phyloP scores from a whole-genome alignment of 2,329 filamentous ascomycete species.

The Thermothelomyces thermophilus region DNA sequence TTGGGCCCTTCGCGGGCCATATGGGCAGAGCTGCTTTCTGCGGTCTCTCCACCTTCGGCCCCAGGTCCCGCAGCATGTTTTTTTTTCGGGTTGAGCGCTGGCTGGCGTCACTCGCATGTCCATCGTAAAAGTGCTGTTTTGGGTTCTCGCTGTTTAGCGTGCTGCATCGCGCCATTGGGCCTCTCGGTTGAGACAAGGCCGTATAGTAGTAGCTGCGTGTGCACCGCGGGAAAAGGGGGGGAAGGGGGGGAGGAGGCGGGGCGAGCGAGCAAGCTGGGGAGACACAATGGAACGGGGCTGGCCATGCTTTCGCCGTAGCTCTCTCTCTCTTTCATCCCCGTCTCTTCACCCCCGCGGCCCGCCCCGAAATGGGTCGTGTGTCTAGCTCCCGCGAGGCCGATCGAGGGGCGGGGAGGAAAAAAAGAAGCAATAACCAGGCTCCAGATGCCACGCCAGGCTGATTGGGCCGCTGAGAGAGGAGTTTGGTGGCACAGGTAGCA shows the following conservation, averaged over 20 bases:
- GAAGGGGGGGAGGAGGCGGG: conserved; percentile 14
- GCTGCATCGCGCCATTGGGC: conserved; percentile 7
- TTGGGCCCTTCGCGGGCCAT: too few relatives aligned
- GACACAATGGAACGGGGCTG: conserved; percentile 22
- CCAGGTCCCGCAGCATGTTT: not conserved
- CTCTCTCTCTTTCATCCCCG: not conserved
- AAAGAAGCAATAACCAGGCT: conserved; percentile 18
- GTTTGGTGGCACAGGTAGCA: conserved; percentile 26
- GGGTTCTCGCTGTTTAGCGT: not conserved
- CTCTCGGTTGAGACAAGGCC: conserved; percentile 15
- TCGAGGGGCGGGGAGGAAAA: conserved; percentile 8
- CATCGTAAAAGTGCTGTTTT: conserved; percentile 3
- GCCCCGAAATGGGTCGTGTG: conserved; percentile 2
- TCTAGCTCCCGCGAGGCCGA: conserved; percentile 1
- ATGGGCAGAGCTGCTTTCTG: too few relatives aligned
- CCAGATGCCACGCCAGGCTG: conserved; percentile 1
- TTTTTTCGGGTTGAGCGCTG: too few relatives aligned
- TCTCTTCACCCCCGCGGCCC: not conserved
- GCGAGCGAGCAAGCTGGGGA: conserved; percentile 18
- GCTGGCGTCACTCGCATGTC: too few relatives aligned
- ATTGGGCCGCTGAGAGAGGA: conserved; percentile 16
- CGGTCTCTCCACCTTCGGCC: too few relatives aligned
- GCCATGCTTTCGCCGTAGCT: not conserved
- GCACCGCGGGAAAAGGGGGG: too few relatives aligned
- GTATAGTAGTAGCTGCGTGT: not conserved